Evolutionary conservation across 2,329 filamentous ascomycete species (phyloP).

Genomic region (Fusarium bactridioides): DNA sequence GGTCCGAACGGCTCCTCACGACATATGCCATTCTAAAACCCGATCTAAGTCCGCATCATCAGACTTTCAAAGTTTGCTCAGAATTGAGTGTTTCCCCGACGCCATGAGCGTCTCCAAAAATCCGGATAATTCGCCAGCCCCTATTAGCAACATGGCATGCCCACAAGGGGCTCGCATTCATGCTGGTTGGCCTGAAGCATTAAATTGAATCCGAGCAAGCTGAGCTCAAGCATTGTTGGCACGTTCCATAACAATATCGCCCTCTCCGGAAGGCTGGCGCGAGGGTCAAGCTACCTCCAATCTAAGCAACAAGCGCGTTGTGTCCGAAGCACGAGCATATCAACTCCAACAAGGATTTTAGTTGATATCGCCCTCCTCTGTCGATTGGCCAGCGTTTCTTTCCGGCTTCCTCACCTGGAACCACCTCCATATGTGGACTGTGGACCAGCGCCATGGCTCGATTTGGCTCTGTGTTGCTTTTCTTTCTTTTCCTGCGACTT

Average conservation of each 20-base stretch:
- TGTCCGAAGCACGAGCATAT: constrained; percentile 16
- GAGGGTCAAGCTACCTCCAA: constrained; percentile 27
- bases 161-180: constrained; percentile 18
- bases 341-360: constrained; percentile 24
- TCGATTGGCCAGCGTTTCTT: constrained; percentile 36
- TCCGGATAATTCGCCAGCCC: constrained; percentile 18
- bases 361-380: constrained; percentile 26
- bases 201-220: constrained; percentile 1
- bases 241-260: constrained; percentile 39
- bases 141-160: constrained; percentile 4
- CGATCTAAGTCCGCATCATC: constrained; percentile 27
- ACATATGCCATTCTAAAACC: constrained; percentile 29
- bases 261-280: constrained; percentile 34
- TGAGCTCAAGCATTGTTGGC: constrained; percentile 21
- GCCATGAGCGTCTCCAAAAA: constrained; percentile 15
- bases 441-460: constrained; percentile 28
- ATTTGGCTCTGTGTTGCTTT: constrained; percentile 28
- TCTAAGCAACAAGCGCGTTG: constrained; percentile 20
- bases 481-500: constrained; percentile 25
- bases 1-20: constrained; percentile 21
- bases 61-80: not conserved
- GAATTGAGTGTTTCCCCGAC: constrained; percentile 5
- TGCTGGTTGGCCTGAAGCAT: constrained; percentile 8
- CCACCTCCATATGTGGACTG: constrained; percentile 33
- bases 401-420: constrained; percentile 27